A percentile compares a stretch with the other conserved stretches of the same genome.
Evolutionary conservation across 2,329 filamentous ascomycete species (phyloP).

Genomic region (Talaromyces sp.): DNA sequence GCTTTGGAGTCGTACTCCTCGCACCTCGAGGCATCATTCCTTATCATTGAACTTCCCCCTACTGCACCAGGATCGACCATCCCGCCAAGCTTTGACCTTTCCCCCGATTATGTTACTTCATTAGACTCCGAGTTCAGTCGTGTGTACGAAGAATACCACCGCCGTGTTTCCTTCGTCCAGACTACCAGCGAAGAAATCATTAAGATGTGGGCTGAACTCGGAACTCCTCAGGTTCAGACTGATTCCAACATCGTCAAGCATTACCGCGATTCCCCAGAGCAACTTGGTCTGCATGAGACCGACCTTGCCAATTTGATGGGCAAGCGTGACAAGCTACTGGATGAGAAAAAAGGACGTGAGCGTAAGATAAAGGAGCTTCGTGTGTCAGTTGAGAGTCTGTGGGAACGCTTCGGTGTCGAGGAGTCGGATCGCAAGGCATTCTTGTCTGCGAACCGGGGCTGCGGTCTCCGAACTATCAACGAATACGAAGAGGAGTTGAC

Average conservation of each 20-base stretch:
- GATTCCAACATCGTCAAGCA: conserved; percentile 84
- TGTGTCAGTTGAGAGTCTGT: conserved; percentile 77
- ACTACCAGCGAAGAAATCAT: conserved; percentile 81
- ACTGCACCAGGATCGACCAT: conserved; percentile 75
- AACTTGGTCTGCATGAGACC: conserved; percentile 87
- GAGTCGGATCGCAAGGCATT: conserved; percentile 83
- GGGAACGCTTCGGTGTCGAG: conserved; percentile 84
- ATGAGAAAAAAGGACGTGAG: conserved; percentile 87
- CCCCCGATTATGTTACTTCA: conserved; percentile 79
- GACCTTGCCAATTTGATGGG: conserved; percentile 73
- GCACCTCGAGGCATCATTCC: conserved; percentile 87
- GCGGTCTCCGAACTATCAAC: conserved; percentile 87
- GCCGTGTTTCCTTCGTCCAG: conserved; percentile 75
- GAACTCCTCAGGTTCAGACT: conserved; percentile 89
- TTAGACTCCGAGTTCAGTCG: conserved; percentile 90
- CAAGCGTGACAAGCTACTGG: conserved; percentile 78
- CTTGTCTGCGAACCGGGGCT: conserved; percentile 83
- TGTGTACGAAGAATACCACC: conserved; percentile 95
- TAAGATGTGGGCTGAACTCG: conserved; percentile 92
- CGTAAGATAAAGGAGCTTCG: conserved; percentile 75
- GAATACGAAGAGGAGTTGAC: conserved; percentile 91
- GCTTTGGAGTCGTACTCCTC: conserved; percentile 95
- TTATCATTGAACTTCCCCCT: conserved; percentile 82
- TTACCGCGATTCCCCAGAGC: conserved; percentile 88
- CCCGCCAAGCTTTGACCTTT: conserved; percentile 87